Conservation (phyloP, 768 basidiomycete genomes). For the Phlebiopsis flavidoalba region DNA sequence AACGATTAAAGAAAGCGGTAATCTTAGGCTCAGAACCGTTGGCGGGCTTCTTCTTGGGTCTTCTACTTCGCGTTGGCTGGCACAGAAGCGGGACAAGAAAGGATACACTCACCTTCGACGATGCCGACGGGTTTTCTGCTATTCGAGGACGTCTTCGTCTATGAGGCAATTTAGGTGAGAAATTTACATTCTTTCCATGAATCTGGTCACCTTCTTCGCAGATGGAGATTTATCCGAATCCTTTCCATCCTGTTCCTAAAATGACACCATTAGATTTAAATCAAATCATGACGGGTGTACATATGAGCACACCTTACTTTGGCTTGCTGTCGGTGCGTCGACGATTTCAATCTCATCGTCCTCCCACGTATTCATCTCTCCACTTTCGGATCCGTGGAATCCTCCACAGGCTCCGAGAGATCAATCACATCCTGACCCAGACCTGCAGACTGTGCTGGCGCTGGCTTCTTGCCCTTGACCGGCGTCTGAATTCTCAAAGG, state of each 20-base stretch:
- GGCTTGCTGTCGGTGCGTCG: not conserved
- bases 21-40: not conserved
- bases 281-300: not conserved
- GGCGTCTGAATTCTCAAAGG: not conserved
- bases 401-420: not conserved
- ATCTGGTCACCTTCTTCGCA: not conserved
- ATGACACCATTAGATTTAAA: not conserved
- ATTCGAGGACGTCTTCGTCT: not conserved
- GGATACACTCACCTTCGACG: not conserved
- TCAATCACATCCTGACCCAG: constrained; percentile 1
- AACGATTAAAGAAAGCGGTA: not conserved
- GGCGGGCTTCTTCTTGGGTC: not conserved
- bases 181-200: not conserved
- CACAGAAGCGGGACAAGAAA: not conserved
- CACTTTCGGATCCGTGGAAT: not conserved
- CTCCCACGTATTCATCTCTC: constrained; percentile 22
- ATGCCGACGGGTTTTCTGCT: not conserved
- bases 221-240: not conserved
- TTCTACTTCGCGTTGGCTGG: too few species aligned
- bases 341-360: constrained; percentile 19
- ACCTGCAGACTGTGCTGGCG: not conserved
- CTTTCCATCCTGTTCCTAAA: not conserved
- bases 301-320: not conserved
- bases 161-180: not conserved
- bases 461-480: not conserved